Base-by-base conservation (phyloP, 768 basidiomycete species). In the Xerocomellus dryophilus region DNA sequence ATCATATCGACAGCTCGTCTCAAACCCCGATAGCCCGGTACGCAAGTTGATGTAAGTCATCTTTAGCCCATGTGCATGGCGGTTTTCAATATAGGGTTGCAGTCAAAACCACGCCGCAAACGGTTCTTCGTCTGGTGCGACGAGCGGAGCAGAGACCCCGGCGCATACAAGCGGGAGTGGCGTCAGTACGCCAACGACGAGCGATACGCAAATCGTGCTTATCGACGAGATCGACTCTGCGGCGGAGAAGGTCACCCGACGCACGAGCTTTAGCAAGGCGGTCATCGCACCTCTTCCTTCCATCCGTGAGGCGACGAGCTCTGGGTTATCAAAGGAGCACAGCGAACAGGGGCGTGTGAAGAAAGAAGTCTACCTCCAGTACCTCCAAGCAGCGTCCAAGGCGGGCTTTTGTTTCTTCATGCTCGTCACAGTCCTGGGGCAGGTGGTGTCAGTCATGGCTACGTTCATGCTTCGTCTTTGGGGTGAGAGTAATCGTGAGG, bases 291-390 rank as follows among this genome's bases (percentile, higher is more conserved):
- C 73, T 12, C 66, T 72, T 9, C 67, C 76, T 3, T 62, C 76
- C 10, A 58, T 75, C 2, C 77, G 77, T 18, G 68, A 72, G 11
- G 61, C 72, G 3, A 59, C 72, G 29, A 73, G 77, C 0, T 70
- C 74, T 25, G 85, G 83, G 2, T 67, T 83, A 14, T 76, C 78
- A 15, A 83, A 83, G 62, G 89, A 91, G 65, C 86, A 90, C 66
- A 78, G 75, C 49, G 90, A 93, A 62, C 84, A 86, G 64, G 93
- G 93, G 5, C 80, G 79, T 23, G 93, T 96, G 52, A 93, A 93
- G 70, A 62, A 66, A 14, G 73, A 79, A 7, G 91, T 97, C 2
- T 97, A 97, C 67, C 65, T 71, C 46, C 74, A 83, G 52, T 97
- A 97, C 65, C 78, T 96, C 61, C 73, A 81, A 51, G 89, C 93